Conservation (phyloP, 306 rosid genomes). For the Alnus rubra region DNA sequence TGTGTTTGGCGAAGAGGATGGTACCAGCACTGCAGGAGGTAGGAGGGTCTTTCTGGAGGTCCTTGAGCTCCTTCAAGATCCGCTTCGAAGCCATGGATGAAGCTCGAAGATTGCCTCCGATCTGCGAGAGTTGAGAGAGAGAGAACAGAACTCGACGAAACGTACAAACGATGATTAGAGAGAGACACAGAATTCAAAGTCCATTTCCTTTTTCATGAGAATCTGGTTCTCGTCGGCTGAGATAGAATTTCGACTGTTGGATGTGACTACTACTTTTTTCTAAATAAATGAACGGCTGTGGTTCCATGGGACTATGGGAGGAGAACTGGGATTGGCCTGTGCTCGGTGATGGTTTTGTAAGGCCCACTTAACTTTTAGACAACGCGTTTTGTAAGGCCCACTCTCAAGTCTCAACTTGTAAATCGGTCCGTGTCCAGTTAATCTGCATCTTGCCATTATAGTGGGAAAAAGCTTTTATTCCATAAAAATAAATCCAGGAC, state of each 20-base stretch:
- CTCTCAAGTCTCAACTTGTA: no score
- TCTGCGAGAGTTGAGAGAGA: constrained; percentile 28
- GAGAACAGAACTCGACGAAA: not conserved
- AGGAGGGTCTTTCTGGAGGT: constrained; percentile 87
- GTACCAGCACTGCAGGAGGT: constrained; percentile 89
- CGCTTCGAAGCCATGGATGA: constrained; percentile 80
- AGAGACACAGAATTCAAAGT: constrained; percentile 9
- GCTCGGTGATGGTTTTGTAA: not conserved
- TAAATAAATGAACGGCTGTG: constrained; percentile 6
- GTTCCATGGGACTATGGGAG: not conserved
- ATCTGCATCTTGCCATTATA: no score
- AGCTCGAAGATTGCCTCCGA: constrained; percentile 41
- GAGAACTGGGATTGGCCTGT: not conserved
- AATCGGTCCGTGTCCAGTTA: no score
- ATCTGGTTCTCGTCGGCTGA: constrained; percentile 6
- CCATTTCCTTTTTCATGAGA: constrained; percentile 23
- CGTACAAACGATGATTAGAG: constrained; percentile 6
- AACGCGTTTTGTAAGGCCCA: not conserved
- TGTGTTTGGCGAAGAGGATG: constrained; percentile 6
- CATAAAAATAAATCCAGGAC: no score
- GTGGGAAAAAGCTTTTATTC: no score
- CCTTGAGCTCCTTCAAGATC: constrained; percentile 88
- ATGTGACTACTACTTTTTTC: not conserved
- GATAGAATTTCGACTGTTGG: constrained; percentile 7
- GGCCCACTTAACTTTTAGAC: not conserved